Percentiles rank a stretch among this genome's conserved stretches.
Evolutionary conservation across 1,284 basidiomycete genomes (phyloP).

Genomic region (Vanrija humicola): DNA sequence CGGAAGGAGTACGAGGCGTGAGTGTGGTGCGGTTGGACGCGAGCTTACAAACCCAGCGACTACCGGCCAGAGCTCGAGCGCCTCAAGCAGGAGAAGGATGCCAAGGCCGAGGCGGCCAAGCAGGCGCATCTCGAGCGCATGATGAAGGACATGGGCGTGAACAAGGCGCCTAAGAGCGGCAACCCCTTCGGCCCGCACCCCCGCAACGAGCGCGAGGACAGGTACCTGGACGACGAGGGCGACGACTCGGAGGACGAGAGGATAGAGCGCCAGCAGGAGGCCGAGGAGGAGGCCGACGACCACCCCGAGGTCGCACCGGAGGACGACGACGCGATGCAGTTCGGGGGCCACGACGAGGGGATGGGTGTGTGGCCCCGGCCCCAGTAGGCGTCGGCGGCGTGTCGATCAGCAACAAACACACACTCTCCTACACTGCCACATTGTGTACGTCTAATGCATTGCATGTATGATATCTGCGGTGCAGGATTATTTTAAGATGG

Average conservation of each 20-base stretch:
- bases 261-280: slow-evolving; percentile 44
- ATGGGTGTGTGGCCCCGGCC: slow-evolving; percentile 5
- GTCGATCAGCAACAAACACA: not conserved
- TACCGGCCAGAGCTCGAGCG: slow-evolving; percentile 86
- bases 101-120: slow-evolving; percentile 64
- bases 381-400: not conserved
- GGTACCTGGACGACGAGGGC: slow-evolving; percentile 9
- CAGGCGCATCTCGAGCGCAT: slow-evolving; percentile 69
- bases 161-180: slow-evolving; percentile 57
- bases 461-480: not conserved
- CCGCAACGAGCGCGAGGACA: slow-evolving; percentile 44
- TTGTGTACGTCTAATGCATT: slow-evolving; percentile 1
- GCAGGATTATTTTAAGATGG: not conserved
- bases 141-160: slow-evolving; percentile 78
- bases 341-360: slow-evolving; percentile 3
- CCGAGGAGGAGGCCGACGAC: slow-evolving; percentile 51
- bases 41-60: slow-evolving; percentile 56
- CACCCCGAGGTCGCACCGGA: slow-evolving; percentile 32
- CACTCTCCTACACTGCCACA: not conserved
- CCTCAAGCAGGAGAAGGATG: slow-evolving; percentile 54
- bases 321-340: slow-evolving; percentile 17
- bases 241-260: slow-evolving; percentile 54
- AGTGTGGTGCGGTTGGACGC: slow-evolving; percentile 25
- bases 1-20: slow-evolving; percentile 83
- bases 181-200: slow-evolving; percentile 50